A percentile compares a stretch with the other conserved stretches of the same genome.
Evolutionary conservation across 2,329 filamentous ascomycete genomes (phyloP).

Genomic region (Ramichloridium luteum): DNA sequence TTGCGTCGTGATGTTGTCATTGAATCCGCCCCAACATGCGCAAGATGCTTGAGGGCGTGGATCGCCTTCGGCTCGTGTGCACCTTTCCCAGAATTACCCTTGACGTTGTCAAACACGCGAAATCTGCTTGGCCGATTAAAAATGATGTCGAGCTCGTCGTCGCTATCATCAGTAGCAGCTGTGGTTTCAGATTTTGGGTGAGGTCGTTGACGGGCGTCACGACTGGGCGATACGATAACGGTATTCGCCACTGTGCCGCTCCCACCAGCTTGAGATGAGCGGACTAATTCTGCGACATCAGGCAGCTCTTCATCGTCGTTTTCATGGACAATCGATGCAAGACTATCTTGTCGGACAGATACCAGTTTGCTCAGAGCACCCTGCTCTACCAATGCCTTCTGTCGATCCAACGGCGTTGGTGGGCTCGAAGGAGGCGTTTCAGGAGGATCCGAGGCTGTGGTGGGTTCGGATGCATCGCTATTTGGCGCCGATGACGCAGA

Average conservation of each 20-base stretch:
- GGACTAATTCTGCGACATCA: conserved; percentile 19
- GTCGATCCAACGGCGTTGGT: conserved; percentile 27
- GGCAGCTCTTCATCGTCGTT: conserved; percentile 20
- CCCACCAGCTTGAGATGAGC: conserved; percentile 16
- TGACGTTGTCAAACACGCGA: conserved; percentile 28
- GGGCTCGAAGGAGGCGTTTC: conserved; percentile 36
- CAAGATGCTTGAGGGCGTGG: conserved; percentile 24
- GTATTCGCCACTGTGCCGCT: too few relatives aligned
- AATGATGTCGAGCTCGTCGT: conserved; percentile 56
- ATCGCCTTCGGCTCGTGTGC: conserved; percentile 21
- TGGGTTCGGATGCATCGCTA: conserved; percentile 18
- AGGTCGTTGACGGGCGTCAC: not conserved
- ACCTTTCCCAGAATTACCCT: conserved; percentile 11
- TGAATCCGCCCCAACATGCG: conserved; percentile 23
- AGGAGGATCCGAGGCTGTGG: conserved; percentile 12
- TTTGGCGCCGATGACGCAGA: conserved; percentile 19
- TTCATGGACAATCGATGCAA: conserved; percentile 14
- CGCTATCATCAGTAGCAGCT: conserved; percentile 26
- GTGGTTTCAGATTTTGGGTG: not conserved
- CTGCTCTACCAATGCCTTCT: conserved; percentile 20
- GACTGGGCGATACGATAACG: too few relatives aligned
- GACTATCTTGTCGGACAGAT: conserved; percentile 20
- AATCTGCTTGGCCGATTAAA: conserved; percentile 23
- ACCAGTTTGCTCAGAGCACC: conserved; percentile 23
- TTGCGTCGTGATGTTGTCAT: conserved; percentile 39